Conservation (phyloP, 768 basidiomycete genomes). For the Suillus occidentalis region DNA sequence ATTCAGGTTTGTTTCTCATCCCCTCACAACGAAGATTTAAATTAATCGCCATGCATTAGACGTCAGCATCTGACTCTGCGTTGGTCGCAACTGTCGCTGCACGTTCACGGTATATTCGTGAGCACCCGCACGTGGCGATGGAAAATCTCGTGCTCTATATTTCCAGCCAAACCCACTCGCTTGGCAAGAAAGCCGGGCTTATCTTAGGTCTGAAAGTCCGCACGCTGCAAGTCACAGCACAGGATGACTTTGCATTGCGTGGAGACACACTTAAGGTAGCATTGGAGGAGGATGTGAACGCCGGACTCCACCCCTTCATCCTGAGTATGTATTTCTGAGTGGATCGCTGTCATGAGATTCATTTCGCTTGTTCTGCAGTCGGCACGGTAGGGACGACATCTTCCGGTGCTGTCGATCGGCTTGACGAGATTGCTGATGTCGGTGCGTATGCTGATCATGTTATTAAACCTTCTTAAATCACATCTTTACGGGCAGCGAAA, state of each 20-base stretch:
- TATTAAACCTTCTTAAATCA: background rate
- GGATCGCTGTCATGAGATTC: background rate
- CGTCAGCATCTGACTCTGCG: conserved; percentile 81
- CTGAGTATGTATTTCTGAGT: conserved; percentile 48
- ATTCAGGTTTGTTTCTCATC: conserved; percentile 57
- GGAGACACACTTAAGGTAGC: conserved; percentile 60
- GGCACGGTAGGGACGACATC: conserved; percentile 90
- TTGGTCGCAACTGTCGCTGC: conserved; percentile 82
- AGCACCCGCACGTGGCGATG: conserved; percentile 47
- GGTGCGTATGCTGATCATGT: conserved; percentile 42
- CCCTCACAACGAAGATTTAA: background rate
- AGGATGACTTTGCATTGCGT: conserved; percentile 69
- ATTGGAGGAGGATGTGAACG: conserved; percentile 59
- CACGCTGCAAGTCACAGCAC: conserved; percentile 60
- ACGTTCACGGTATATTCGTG: conserved; percentile 53
- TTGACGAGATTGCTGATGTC: conserved; percentile 72
- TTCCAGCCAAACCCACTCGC: conserved; percentile 87
- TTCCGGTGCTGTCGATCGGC: conserved; percentile 81
- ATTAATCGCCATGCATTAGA: conserved; percentile 41
- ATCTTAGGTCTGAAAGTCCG: conserved; percentile 79
- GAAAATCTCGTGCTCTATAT: conserved; percentile 81
- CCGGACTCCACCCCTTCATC: conserved; percentile 75
- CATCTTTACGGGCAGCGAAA: conserved; percentile 43
- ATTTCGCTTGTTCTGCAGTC: conserved; percentile 45
- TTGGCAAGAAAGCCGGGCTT: conserved; percentile 77